Conservation (phyloP, 2,329 filamentous ascomycete species). For the Cladophialophora exuberans region DNA sequence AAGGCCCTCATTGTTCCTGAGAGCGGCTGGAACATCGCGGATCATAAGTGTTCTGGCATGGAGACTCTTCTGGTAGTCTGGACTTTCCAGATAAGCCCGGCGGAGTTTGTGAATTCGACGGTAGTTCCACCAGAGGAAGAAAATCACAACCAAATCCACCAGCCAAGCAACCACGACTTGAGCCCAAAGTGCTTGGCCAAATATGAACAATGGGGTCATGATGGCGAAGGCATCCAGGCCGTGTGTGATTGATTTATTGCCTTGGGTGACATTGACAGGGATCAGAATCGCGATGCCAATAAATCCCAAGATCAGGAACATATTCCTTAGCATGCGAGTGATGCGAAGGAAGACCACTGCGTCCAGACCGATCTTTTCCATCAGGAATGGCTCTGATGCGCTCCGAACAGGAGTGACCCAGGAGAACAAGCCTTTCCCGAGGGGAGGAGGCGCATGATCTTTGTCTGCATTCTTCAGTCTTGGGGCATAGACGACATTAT, state of each 20-base stretch:
- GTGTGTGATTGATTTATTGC: conserved; percentile 39
- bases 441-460: conserved; percentile 81
- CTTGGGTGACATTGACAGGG: conserved; percentile 71
- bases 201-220: conserved; percentile 58
- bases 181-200: conserved; percentile 57
- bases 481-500: conserved; percentile 90
- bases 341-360: conserved; percentile 89
- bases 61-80: conserved; percentile 85
- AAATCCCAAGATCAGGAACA: conserved; percentile 74
- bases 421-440: conserved; percentile 84
- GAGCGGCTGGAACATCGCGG: conserved; percentile 79
- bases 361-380: conserved; percentile 86
- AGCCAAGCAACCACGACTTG: conserved; percentile 63
- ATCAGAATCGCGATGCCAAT: conserved; percentile 78
- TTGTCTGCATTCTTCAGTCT: conserved; percentile 91
- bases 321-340: conserved; percentile 86
- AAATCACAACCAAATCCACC: conserved; percentile 74
- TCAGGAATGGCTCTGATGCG: conserved; percentile 75
- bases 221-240: conserved; percentile 40
- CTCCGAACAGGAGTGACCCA: conserved; percentile 81
- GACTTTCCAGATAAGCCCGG: conserved; percentile 78
- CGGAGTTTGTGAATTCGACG: conserved; percentile 70
- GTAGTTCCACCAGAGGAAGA: conserved; percentile 91
- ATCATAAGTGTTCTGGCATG: conserved; percentile 72
- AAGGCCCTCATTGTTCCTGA: conserved; percentile 83